These are phyloP conservation scores for Cytidiella melzeri DNA, from an alignment of 768 basidiomycete genomes.

Conservation along the genomic window DNA sequence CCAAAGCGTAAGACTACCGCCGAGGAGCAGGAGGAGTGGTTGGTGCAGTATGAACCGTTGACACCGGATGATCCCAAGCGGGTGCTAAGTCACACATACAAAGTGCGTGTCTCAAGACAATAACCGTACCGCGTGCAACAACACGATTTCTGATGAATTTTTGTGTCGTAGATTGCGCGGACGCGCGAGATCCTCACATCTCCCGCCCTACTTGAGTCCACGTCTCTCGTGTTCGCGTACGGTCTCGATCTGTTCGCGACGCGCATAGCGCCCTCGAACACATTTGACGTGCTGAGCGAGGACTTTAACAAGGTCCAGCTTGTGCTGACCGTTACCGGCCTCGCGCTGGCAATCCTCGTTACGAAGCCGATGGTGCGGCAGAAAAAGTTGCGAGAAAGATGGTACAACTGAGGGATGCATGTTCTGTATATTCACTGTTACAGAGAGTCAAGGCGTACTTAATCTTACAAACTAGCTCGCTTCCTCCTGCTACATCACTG, in stretches of 20 bases:
- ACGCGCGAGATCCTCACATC: slow-evolving; percentile 67
- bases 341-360: slow-evolving; percentile 71
- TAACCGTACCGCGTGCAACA: background rate
- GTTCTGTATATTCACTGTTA: too few species aligned
- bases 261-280: slow-evolving; percentile 77
- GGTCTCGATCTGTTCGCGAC: slow-evolving; percentile 90
- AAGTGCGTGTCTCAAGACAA: slow-evolving; percentile 29
- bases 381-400: slow-evolving; percentile 62
- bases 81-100: slow-evolving; percentile 50
- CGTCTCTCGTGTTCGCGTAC: slow-evolving; percentile 79
- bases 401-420: slow-evolving; percentile 64
- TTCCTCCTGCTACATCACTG: too few species aligned
- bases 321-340: slow-evolving; percentile 68
- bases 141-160: slow-evolving; percentile 23
- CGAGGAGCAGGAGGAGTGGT: slow-evolving; percentile 78
- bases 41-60: slow-evolving; percentile 80
- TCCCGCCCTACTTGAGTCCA: slow-evolving; percentile 86
- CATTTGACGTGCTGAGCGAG: slow-evolving; percentile 89
- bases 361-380: slow-evolving; percentile 74
- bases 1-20: slow-evolving; percentile 70
- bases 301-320: slow-evolving; percentile 92
- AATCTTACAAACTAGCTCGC: too few species aligned
- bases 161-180: slow-evolving; percentile 55
- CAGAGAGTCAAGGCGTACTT: too few species aligned
- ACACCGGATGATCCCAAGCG: slow-evolving; percentile 61